These are phyloP conservation scores for Porpolomopsis calyptriformis DNA, from an alignment of 768 basidiomycete genomes.

Conservation along the genomic window DNA sequence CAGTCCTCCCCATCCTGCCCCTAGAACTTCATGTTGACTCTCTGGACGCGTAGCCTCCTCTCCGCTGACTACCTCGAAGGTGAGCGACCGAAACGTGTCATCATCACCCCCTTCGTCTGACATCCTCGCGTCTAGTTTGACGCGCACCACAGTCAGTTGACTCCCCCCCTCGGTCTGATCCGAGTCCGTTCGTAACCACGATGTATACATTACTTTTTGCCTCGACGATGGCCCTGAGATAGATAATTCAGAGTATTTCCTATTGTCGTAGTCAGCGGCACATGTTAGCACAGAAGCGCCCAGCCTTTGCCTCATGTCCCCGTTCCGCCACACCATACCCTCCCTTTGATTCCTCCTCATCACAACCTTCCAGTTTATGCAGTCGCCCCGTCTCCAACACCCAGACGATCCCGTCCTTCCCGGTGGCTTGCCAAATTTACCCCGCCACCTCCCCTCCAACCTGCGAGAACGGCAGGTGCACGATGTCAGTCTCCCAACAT, in stretches of 20 bases:
- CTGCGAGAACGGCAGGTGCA: slow-evolving; percentile 1
- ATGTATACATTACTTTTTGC: neutral
- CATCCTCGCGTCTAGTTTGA: neutral
- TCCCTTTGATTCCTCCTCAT: neutral
- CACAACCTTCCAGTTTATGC: neutral
- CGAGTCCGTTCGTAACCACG: neutral
- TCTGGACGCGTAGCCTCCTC: slow-evolving; percentile 7
- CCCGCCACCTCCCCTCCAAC: neutral
- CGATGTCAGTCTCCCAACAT: neutral
- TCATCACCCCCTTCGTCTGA: neutral
- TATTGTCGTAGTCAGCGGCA: neutral
- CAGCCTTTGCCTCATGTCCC: neutral
- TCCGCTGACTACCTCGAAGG: slow-evolving; percentile 11
- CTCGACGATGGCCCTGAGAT: neutral
- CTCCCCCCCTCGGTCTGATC: neutral
- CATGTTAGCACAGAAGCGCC: neutral
- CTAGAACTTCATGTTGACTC: too few species aligned
- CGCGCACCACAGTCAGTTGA: too few species aligned
- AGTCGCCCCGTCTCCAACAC: neutral
- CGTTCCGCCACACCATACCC: neutral
- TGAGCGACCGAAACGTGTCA: neutral
- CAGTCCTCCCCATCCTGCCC: slow-evolving; percentile 22
- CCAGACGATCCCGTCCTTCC: too few species aligned
- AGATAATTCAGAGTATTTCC: too few species aligned
- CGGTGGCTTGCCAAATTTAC: neutral